phyloP scores from a whole-genome alignment of 768 basidiomycete species.

The Agrocybe pediades region DNA sequence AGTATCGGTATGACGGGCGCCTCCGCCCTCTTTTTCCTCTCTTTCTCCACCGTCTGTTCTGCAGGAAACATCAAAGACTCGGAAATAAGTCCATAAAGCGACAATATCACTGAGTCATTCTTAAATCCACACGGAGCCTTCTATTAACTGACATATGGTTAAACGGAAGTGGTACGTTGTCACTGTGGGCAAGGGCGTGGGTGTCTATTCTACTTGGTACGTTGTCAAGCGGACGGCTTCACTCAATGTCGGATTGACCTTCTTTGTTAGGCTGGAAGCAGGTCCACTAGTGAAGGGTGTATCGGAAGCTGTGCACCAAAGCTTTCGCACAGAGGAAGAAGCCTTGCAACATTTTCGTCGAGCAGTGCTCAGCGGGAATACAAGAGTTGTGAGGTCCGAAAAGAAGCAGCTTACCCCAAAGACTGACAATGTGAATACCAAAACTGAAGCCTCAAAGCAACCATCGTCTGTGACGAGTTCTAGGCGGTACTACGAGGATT shows the following conservation, averaged over 20 bases:
- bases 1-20: no score
- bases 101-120: no score
- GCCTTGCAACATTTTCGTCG: conserved; percentile 34
- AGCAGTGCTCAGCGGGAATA: conserved; percentile 28
- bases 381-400: conserved; percentile 22
- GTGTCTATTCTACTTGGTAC: conserved; percentile 42
- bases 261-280: conserved; percentile 42
- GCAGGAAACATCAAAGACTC: no score
- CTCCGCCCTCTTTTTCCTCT: no score
- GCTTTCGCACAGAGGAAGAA: conserved; percentile 43
- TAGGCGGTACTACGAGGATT: no score
- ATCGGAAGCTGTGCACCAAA: conserved; percentile 41
- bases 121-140: no score
- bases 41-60: no score
- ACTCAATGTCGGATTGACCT: background rate
- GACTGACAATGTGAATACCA: background rate
- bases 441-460: background rate
- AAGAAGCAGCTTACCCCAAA: background rate
- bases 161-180: conserved; percentile 46
- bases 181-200: conserved; percentile 35
- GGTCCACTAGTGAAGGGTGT: conserved; percentile 44
- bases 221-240: conserved; percentile 4
- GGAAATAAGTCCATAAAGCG: no score
- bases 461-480: no score
- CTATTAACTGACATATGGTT: conserved; percentile 31